A percentile compares a stretch with the other conserved stretches of the same genome.
phyloP scores from a whole-genome alignment of 108 stramenopile genomes.

The Pseudonitzschia multistriata region DNA sequence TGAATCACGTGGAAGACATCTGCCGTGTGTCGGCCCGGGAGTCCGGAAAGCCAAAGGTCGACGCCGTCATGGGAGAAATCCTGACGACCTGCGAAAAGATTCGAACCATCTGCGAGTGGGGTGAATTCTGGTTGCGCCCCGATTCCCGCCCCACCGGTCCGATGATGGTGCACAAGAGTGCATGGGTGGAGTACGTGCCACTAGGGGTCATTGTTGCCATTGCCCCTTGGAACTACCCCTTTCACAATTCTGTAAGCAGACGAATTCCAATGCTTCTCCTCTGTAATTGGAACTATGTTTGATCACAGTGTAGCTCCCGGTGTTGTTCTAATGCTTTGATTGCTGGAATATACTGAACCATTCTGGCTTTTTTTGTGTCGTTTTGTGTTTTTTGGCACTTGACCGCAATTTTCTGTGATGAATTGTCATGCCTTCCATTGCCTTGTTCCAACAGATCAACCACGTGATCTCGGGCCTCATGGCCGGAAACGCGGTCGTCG shows the following conservation, averaged over 20 bases:
- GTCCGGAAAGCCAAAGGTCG: conserved; percentile 89
- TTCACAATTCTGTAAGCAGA: conserved; percentile 61
- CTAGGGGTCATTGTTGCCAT: conserved; percentile 95
- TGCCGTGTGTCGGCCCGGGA: conserved; percentile 83
- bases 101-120: conserved; percentile 80
- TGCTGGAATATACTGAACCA: neutral
- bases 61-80: conserved; percentile 96
- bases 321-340: neutral
- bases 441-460: conserved; percentile 61
- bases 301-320: neutral
- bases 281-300: neutral
- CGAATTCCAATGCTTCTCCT: too few species aligned
- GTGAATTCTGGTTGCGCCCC: conserved; percentile 83
- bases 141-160: conserved; percentile 80
- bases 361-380: conserved; percentile 4
- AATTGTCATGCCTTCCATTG: neutral
- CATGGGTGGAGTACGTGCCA: conserved; percentile 96
- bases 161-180: conserved; percentile 95
- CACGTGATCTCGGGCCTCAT: conserved; percentile 95
- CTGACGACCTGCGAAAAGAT: conserved; percentile 96
- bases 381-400: neutral
- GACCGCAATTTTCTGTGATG: neutral
- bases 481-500: conserved; percentile 96
- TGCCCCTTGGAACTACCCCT: conserved; percentile 99
- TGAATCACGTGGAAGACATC: conserved; percentile 85